Conservation (phyloP, 208 protist genomes). For the Trypanosoma rangeli region DNA sequence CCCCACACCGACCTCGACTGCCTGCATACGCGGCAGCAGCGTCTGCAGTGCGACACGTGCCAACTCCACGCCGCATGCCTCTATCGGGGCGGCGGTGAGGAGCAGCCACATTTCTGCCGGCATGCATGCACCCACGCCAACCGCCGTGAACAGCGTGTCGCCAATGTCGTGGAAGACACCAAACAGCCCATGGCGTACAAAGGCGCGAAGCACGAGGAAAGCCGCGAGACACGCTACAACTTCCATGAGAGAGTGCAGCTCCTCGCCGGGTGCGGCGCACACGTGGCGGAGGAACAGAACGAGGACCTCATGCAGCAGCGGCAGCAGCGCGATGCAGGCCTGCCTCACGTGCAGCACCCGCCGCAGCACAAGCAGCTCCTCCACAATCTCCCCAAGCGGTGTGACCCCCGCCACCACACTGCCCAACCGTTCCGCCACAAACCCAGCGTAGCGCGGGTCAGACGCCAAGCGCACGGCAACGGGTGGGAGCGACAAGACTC, state of each 20-base stretch:
- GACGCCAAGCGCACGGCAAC: conserved; percentile 27
- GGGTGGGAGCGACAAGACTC: conserved; percentile 20
- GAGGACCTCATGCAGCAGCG: conserved; percentile 37
- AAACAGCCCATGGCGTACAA: conserved; percentile 27
- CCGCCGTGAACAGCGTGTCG: conserved; percentile 40
- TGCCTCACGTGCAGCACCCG: conserved; percentile 33
- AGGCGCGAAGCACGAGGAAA: conserved; percentile 41
- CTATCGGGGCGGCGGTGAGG: neutral
- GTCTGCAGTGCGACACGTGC: conserved; percentile 8
- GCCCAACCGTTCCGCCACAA: conserved; percentile 30
- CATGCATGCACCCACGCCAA: conserved; percentile 33
- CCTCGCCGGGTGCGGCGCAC: conserved; percentile 16
- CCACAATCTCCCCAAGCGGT: conserved; percentile 22
- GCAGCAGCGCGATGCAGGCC: conserved; percentile 10
- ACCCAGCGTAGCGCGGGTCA: conserved; percentile 34
- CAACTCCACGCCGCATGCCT: conserved; percentile 7
- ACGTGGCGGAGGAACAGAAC: conserved; percentile 41
- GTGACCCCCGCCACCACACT: conserved; percentile 37
- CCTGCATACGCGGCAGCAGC: neutral
- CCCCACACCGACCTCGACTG: neutral
- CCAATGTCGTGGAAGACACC: conserved; percentile 37
- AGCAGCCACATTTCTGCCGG: conserved; percentile 61
- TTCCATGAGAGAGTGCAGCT: conserved; percentile 15
- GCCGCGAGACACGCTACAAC: conserved; percentile 25
- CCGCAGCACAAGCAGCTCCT: conserved; percentile 42